Base-by-base conservation (phyloP, 192 early-diverging fungal species). In the Backusella morwellensis region DNA sequence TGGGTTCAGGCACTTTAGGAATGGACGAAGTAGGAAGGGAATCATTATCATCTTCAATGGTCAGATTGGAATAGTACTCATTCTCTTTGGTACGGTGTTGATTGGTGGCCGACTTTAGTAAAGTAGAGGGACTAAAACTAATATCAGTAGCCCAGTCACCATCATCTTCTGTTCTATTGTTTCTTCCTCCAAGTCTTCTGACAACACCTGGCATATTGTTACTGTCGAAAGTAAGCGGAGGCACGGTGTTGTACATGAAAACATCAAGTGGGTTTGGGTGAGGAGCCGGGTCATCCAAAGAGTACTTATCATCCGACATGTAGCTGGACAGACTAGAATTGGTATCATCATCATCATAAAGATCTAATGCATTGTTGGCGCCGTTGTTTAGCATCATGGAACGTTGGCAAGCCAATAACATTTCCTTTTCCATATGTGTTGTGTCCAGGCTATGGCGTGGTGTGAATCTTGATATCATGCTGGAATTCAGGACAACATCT, bases 261-360 rank as follows among this genome's bases (percentile, higher is more conserved):
- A 23, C 59, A 35, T 75, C 74, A 32, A 75, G n/a, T n/a, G 66
- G 63, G 41, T 63, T 42, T 29, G 67, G 32, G 7, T 17, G 29
- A 34, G 23, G 17, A 14, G 35, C 40, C 0, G 35, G 36, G 23
- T 75, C 66, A 35, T 35, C 47, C 3, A 74, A 23, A 17, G 74
- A 75, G 35, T 67, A 75, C 40, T 68, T 75, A 40, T 75, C 74
- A 26, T 75, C 70, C 1, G 70, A 72, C 26, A 44, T 72, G n/a
- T n/a, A 34, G 32, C 74, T 75, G 6, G 66, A 42, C 8, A 66
- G n/a, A 29, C 74, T 75, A 15, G 74, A 67, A 17, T 68, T 66
- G 0, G 74, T 75, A 67, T 68, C 74, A 75, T 75, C 74, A 75
- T 75, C 74, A 47, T 75, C 74, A 50, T 72, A 40, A 6, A 42